Percentiles rank a stretch among this genome's conserved stretches.
Conservation (phyloP, 768 basidiomycete species). For the Auriculariales sp. region DNA sequence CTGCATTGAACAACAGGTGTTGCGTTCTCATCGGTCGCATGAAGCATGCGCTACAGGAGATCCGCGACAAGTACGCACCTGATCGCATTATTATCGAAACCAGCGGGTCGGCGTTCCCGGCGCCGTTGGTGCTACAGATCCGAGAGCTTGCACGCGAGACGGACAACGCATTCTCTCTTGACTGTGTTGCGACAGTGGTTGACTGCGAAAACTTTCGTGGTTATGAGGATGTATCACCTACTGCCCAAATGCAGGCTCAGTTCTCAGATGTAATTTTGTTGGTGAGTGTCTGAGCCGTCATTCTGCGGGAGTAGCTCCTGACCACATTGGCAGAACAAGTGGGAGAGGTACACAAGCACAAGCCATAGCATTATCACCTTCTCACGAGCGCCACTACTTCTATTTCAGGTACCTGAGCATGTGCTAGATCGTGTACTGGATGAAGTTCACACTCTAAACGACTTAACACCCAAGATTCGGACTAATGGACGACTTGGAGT, state of each 20-base stretch:
- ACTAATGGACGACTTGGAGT: conserved; percentile 51
- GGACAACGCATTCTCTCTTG: conserved; percentile 58
- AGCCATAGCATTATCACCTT: not conserved
- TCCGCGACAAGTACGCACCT: conserved; percentile 63
- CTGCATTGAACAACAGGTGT: conserved; percentile 36
- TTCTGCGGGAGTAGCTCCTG: too few species aligned
- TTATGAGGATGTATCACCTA: conserved; percentile 85
- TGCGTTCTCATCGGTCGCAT: conserved; percentile 92
- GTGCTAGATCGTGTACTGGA: conserved; percentile 73
- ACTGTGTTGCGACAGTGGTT: conserved; percentile 83
- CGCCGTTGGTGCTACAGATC: conserved; percentile 88
- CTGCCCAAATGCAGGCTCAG: conserved; percentile 88
- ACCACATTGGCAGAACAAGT: conserved; percentile 53
- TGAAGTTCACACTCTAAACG: conserved; percentile 80
- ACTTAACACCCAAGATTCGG: conserved; percentile 72
- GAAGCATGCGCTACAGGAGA: conserved; percentile 80
- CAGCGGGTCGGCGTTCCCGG: conserved; percentile 91
- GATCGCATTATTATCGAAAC: conserved; percentile 93
- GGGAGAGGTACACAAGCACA: conserved; percentile 47
- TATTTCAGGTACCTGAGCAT: conserved; percentile 35
- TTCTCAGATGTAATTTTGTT: conserved; percentile 87
- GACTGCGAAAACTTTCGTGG: conserved; percentile 69
- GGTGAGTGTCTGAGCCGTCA: conserved; percentile 25
- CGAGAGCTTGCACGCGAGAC: conserved; percentile 78
- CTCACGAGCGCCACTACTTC: not conserved